These are phyloP conservation scores for Mariannaea sp. DNA, from an alignment of 2,329 filamentous ascomycete species.

Conservation along the genomic window DNA sequence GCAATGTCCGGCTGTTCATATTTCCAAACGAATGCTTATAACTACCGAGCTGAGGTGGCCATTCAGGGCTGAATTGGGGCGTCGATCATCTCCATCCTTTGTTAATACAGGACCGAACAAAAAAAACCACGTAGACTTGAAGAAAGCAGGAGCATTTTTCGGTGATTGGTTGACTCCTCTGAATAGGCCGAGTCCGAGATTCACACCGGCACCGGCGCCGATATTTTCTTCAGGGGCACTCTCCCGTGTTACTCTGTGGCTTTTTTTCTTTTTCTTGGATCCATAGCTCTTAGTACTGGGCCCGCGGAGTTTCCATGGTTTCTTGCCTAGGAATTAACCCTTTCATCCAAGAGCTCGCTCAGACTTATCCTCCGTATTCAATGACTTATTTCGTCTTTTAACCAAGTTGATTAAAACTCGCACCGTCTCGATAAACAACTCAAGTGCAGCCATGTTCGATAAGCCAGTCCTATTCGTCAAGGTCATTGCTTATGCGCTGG, in stretches of 20 bases:
- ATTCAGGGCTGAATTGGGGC: too few relatives aligned
- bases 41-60: too few relatives aligned
- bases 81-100: too few relatives aligned
- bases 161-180: background rate
- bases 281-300: background rate
- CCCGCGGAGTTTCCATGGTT: background rate
- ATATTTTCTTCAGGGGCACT: too few relatives aligned
- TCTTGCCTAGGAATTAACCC: background rate
- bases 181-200: background rate
- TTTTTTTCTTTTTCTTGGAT: too few relatives aligned
- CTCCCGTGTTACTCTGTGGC: too few relatives aligned
- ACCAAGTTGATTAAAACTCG: background rate
- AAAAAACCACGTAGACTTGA: too few relatives aligned
- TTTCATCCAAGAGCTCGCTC: background rate
- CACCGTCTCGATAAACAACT: background rate
- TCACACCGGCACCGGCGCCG: too few relatives aligned
- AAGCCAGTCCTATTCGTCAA: conserved; percentile 40
- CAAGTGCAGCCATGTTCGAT: conserved; percentile 32
- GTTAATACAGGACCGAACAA: too few relatives aligned
- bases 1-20: too few relatives aligned
- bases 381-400: background rate
- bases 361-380: background rate
- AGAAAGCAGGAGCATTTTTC: background rate
- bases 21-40: too few relatives aligned
- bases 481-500: conserved; percentile 36